phyloP scores from a whole-genome alignment of 345 rosid genomes.

The Syzygium aromaticum region DNA sequence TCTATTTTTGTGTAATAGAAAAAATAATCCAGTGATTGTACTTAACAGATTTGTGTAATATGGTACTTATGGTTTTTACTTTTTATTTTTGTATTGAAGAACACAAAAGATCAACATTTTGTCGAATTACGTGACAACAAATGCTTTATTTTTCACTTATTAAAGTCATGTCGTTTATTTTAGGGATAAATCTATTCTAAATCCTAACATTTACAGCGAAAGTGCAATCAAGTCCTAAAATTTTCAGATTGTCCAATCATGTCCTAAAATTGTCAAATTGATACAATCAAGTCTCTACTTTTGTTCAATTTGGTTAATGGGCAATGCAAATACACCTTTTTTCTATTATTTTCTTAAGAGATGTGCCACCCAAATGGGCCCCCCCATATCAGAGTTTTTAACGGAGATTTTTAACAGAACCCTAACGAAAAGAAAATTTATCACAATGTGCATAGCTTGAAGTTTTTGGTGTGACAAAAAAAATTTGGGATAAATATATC shows the following conservation, averaged over 20 bases:
- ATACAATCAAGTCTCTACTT: background rate
- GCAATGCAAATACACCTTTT: no score
- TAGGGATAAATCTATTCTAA: background rate
- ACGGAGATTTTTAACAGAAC: no score
- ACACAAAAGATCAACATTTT: background rate
- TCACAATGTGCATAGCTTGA: no score
- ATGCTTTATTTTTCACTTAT: background rate
- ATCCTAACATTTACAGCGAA: fast-evolving
- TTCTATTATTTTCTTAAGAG: no score
- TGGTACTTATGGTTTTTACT: background rate
- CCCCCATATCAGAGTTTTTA: no score
- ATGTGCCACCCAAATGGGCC: no score
- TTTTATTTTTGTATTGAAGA: background rate
- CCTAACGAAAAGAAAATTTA: no score
- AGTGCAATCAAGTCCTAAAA: fast-evolving
- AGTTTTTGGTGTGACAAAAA: no score
- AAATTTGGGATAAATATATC: no score
- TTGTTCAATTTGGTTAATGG: background rate
- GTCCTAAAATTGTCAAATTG: background rate
- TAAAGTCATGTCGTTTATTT: background rate
- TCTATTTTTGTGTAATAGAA: no score
- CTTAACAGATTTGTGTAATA: background rate
- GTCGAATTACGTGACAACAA: background rate
- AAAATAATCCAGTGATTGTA: background rate
- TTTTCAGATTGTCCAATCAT: fast-evolving